Base-by-base conservation (phyloP, 345 rosid genomes). In the Eucalyptus globulus region DNA sequence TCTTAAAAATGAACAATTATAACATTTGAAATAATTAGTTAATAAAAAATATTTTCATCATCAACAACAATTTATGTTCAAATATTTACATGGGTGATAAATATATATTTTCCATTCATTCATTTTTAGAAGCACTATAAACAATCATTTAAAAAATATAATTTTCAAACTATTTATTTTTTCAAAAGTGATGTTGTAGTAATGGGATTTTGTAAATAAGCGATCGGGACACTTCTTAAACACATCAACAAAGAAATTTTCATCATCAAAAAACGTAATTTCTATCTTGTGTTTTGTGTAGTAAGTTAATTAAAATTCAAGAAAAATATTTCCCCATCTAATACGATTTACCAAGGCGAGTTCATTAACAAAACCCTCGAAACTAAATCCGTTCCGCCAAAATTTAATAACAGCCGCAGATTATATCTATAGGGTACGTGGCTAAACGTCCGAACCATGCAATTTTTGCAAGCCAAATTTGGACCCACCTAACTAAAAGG, bases 101-200 rank as follows among this genome's bases (percentile, higher is more conserved):
- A 56, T 9, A 56, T 9, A 56, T 24, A 56, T 56, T 56, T 22
- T 56, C 10, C 29, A 11, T 24, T 24, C 62, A 4, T 56, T 56
- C 6, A 56, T 22, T 56, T 56, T 56, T 56, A 10, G 0, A 56
- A 22, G 0, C 0, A 0, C 1, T 2, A 26, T 26, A 3, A 10
- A 26, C 3, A 56, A 56, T 56, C 62, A 56, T 56, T 24, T 56
- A 22, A 22, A 24, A 9, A 0, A 56, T 4, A 24, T 1, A 24
- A 9, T 22, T 56, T 56, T 11, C 6, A 24, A 56, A 56, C 6
- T 22, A 24, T 4, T 56, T 3, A 9, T 24, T 56, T 56, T 56
- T 56, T 21, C 58, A 21, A 53, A 19, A 53, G 11, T 53, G 26
- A 53, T 53, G 58, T 8, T 4, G 1, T 53, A 53, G 1, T 22